phyloP scores from a whole-genome alignment of 495 filamentous ascomycete species.

The Penicillium goetzii region DNA sequence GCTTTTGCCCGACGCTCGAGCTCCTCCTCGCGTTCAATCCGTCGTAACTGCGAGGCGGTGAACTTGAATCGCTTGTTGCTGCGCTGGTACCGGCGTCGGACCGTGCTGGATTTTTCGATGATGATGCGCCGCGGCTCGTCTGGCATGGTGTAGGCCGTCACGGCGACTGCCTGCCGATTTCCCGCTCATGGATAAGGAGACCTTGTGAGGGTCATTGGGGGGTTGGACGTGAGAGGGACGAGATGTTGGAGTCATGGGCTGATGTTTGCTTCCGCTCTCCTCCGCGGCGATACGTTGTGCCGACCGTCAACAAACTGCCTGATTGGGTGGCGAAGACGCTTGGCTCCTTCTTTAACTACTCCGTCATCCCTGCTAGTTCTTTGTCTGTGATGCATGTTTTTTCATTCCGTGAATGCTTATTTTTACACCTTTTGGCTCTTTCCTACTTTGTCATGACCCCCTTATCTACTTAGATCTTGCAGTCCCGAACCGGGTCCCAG shows the following conservation, averaged over 20 bases:
- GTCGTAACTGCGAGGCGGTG: slow-evolving; percentile 44
- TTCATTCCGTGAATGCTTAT: neutral
- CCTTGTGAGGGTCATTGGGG: slow-evolving; percentile 8
- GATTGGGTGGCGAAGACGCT: slow-evolving; percentile 14
- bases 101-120: slow-evolving; percentile 51
- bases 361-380: neutral
- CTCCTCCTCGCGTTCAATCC: slow-evolving; percentile 52
- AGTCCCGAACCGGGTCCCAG: slow-evolving; percentile 72
- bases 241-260: neutral
- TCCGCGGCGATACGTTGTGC: slow-evolving; percentile 42
- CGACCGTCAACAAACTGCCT: slow-evolving; percentile 38
- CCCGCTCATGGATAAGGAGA: slow-evolving; percentile 22
- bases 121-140: slow-evolving; percentile 44
- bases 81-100: slow-evolving; percentile 52
- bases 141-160: slow-evolving; percentile 40
- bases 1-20: slow-evolving; percentile 44
- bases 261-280: slow-evolving; percentile 5
- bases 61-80: slow-evolving; percentile 49
- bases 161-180: slow-evolving; percentile 25
- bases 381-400: neutral
- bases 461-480: slow-evolving; percentile 24
- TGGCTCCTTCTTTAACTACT: neutral
- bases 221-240: slow-evolving; percentile 3
- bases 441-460: neutral
- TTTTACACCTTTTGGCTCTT: neutral